phyloP scores from a whole-genome alignment of 805 yeast species.

The Candida manassasensis region DNA sequence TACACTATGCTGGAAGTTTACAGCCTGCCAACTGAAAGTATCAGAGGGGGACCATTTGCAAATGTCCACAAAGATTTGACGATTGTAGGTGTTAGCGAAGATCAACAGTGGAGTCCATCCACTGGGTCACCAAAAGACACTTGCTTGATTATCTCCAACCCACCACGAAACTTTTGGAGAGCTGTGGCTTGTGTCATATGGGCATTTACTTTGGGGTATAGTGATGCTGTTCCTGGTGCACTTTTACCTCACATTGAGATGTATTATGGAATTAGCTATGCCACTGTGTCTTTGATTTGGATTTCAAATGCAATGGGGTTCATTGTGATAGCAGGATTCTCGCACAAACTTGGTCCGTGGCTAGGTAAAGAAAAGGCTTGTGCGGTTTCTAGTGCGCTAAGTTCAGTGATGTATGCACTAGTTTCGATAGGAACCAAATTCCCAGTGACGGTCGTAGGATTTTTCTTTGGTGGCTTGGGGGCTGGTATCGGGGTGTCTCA shows the following conservation, averaged over 20 bases:
- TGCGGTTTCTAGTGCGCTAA: conserved; percentile 10
- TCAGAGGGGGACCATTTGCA: no score
- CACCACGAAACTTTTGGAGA: conserved; percentile 17
- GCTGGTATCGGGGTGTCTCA: conserved; percentile 18
- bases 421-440: conserved; percentile 18
- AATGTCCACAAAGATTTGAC: not conserved
- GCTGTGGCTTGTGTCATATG: conserved; percentile 15
- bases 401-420: conserved; percentile 13
- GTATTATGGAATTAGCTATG: conserved; percentile 19
- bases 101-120: not conserved
- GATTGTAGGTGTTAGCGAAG: not conserved
- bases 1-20: no score
- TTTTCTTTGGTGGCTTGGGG: conserved; percentile 22
- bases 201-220: conserved; percentile 18
- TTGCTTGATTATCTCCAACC: conserved; percentile 10
- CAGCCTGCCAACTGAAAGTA: no score
- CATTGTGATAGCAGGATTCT: conserved; percentile 18
- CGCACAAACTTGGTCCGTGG: conserved; percentile 21
- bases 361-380: conserved; percentile 16
- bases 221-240: conserved; percentile 27
- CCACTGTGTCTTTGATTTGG: conserved; percentile 26
- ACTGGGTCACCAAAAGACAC: not conserved
- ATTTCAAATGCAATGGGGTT: conserved; percentile 24
- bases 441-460: conserved; percentile 18
- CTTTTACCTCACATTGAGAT: conserved; percentile 22